Evolutionary conservation across 2,329 filamentous ascomycete species (phyloP).

Genomic region (Akanthomyces uredinophilus): DNA sequence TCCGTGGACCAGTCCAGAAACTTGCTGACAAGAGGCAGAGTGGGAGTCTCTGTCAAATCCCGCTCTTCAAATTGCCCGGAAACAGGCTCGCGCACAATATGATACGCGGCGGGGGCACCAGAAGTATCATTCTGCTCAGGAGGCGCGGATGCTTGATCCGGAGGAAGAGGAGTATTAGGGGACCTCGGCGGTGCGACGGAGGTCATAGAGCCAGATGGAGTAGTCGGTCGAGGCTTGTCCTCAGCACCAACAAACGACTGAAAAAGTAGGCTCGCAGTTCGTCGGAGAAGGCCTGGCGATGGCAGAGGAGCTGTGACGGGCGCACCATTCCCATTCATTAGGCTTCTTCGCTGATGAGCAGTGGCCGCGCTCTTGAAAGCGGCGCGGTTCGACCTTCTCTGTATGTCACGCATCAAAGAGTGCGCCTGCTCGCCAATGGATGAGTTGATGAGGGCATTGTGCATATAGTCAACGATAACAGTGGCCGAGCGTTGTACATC

Average conservation of each 20-base stretch:
- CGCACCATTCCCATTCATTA: conserved; percentile 26
- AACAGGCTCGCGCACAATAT: conserved; percentile 70
- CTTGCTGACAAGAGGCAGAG: conserved; percentile 71
- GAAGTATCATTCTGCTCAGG: conserved; percentile 71
- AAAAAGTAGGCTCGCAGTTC: conserved; percentile 60
- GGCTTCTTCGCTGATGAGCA: conserved; percentile 39
- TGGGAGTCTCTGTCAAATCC: conserved; percentile 52
- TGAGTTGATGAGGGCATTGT: conserved; percentile 72
- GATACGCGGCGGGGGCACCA: conserved; percentile 63
- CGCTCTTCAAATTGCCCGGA: conserved; percentile 68
- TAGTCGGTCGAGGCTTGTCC: conserved; percentile 34
- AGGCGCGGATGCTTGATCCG: conserved; percentile 45
- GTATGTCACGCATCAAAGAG: conserved; percentile 68
- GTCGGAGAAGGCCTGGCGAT: conserved; percentile 54
- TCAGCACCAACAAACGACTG: conserved; percentile 51
- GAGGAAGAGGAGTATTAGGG: conserved; percentile 33
- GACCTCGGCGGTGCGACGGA: conserved; percentile 23
- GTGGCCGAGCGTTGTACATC: conserved; percentile 84
- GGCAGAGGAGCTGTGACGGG: conserved; percentile 40
- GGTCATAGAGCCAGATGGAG: conserved; percentile 23
- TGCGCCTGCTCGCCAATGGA: conserved; percentile 67
- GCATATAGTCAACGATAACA: conserved; percentile 80
- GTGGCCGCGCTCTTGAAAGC: conserved; percentile 39
- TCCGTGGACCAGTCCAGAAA: conserved; percentile 96
- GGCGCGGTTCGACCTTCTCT: conserved; percentile 44